Evolutionary conservation across 2,329 filamentous ascomycete species (phyloP), one percentile per base, ranked within the genome.

Genomic region (Botrytis deweyae): DNA sequence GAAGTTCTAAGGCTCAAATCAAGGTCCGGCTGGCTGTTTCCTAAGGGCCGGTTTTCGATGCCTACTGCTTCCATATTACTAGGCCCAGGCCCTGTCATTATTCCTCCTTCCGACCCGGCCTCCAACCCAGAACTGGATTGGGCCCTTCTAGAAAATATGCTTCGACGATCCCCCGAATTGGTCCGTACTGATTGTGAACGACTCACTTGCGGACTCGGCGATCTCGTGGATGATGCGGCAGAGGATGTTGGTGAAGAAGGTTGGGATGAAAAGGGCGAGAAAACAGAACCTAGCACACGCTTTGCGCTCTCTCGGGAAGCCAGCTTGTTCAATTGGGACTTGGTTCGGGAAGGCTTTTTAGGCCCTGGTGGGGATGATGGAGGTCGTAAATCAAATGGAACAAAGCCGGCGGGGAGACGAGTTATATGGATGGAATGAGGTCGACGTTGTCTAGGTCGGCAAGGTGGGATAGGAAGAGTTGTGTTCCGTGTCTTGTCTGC

Each of bases 371-470:
- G 81, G 70, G 61, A 76, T 22, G 84, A 77, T 12, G 64, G 55
- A 55, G 78, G 76, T 71, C 77, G 69, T 2, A 80, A 73, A 62
- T 85, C 84, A 74, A 80, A 79, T 4, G 83, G 84, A 5, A 84
- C 77, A 65, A 82, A 84, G 42, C 85, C 80, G 75, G 84, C 62
- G 81, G 84, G 76, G 85, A 87, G 73, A 84, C 85, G 74, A 83
- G 79, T 83, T 74, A 89, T 88, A 79, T 87, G 86, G 75, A 89
- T 88, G 61, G 86, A 87, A 77, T 88, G 87, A 62, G 86, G 87
- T 78, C 87, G 83, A 76, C 86, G 84, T 74, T 81, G 84, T 77
- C 87, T 85, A 73, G 84, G 84, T 78, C 85, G 84, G 79, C 87
- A 88, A 76, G 84, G 82, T 73, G 81, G 83, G 66, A 77, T 81